phyloP scores from a whole-genome alignment of 495 filamentous ascomycete species.

The Trichoderma virens region DNA sequence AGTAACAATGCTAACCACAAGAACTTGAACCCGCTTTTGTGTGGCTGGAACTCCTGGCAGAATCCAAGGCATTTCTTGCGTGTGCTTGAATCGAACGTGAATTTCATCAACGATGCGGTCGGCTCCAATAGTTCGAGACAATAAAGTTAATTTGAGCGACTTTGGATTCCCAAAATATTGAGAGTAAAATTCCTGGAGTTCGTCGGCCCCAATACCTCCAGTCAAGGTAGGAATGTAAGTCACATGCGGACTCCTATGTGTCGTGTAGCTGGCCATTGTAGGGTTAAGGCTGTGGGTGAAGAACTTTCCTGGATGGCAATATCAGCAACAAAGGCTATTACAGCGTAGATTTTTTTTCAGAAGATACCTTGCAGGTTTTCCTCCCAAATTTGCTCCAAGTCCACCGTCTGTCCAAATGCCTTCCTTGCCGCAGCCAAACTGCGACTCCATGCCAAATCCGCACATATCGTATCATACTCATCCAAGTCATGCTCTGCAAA shows the following conservation, averaged over 20 bases:
- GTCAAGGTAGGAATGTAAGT: constrained; percentile 44
- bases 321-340: neutral
- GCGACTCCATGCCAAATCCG: constrained; percentile 41
- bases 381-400: constrained; percentile 54
- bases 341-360: too few relatives aligned
- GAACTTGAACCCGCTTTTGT: constrained; percentile 23
- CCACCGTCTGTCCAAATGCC: constrained; percentile 51
- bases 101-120: constrained; percentile 40
- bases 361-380: constrained; percentile 46
- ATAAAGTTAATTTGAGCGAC: constrained; percentile 51
- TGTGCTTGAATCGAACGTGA: constrained; percentile 52
- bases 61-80: constrained; percentile 62
- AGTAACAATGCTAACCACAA: constrained; percentile 38
- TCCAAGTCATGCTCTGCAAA: constrained; percentile 49
- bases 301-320: constrained; percentile 32
- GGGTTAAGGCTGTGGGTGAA: constrained; percentile 35
- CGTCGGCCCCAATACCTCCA: constrained; percentile 56
- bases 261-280: constrained; percentile 47
- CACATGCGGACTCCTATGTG: constrained; percentile 43
- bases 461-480: constrained; percentile 39
- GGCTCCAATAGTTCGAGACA: constrained; percentile 52
- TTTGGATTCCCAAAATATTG: constrained; percentile 58
- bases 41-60: constrained; percentile 63
- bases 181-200: constrained; percentile 60
- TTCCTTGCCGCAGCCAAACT: constrained; percentile 37